Percentiles rank a stretch among this genome's conserved stretches.
These are phyloP conservation scores for Ustilago trichophora DNA, from an alignment of 1,284 basidiomycete genomes.

Conservation along the genomic window DNA sequence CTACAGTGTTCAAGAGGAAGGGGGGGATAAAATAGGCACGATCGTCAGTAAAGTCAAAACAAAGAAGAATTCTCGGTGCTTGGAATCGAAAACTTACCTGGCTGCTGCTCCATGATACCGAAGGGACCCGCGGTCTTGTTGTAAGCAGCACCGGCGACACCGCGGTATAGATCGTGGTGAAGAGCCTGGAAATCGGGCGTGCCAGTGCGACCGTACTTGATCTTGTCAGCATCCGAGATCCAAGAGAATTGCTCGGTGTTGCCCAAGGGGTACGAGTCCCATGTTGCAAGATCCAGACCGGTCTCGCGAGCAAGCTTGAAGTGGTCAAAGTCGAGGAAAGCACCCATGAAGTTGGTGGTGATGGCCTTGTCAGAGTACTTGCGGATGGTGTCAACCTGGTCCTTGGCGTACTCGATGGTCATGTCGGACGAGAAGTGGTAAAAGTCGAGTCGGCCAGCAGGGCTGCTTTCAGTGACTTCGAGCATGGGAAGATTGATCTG, in stretches of 20 bases:
- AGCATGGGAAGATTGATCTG: constrained; percentile 40
- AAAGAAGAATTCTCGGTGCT: not conserved
- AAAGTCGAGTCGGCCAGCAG: constrained; percentile 48
- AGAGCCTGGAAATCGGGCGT: constrained; percentile 45
- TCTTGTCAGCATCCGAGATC: constrained; percentile 36
- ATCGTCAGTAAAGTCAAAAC: too few species aligned
- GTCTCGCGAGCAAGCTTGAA: constrained; percentile 35
- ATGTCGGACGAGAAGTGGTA: constrained; percentile 46
- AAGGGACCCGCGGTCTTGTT: constrained; percentile 39
- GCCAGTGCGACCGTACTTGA: constrained; percentile 39
- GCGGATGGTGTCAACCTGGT: constrained; percentile 38
- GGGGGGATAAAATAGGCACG: too few species aligned
- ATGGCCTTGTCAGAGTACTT: constrained; percentile 39
- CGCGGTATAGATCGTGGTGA: constrained; percentile 41
- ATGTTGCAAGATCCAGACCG: constrained; percentile 42
- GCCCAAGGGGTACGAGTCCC: constrained; percentile 48
- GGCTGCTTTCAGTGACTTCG: constrained; percentile 45
- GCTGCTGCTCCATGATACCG: constrained; percentile 51
- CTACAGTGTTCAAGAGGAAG: too few species aligned
- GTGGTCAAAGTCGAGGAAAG: constrained; percentile 46
- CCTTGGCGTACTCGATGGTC: constrained; percentile 43
- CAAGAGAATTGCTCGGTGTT: constrained; percentile 42
- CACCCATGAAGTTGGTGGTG: constrained; percentile 53
- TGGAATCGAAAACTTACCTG: constrained; percentile 8
- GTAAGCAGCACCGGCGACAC: constrained; percentile 39